A percentile compares a stretch with the other conserved stretches of the same genome.
Evolutionary conservation across 2,329 filamentous ascomycete genomes (phyloP).

Genomic region (Aspergillus niger): DNA sequence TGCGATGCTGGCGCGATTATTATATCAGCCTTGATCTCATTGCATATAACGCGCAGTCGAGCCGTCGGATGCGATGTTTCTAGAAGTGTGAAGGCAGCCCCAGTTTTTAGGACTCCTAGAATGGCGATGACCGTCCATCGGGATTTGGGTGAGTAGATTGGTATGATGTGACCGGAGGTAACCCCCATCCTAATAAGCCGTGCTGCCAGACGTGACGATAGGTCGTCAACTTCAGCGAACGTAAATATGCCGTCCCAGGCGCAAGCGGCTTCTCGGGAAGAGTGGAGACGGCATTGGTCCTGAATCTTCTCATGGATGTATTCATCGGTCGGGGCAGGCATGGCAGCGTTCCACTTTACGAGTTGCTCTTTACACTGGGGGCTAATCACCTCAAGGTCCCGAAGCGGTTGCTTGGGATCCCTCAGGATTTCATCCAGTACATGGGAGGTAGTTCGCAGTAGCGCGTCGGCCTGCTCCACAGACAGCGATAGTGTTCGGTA

Average conservation of each 20-base stretch:
- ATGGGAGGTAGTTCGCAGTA: background rate
- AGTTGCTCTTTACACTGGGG: background rate
- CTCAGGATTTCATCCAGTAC: background rate
- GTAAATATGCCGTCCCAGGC: slow-evolving; percentile 3
- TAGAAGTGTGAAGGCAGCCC: background rate
- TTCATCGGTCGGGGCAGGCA: background rate
- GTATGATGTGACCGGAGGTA: background rate
- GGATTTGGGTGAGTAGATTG: background rate
- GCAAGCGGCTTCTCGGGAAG: background rate
- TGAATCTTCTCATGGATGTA: background rate
- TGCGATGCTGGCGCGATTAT: background rate
- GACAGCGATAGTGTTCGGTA: background rate
- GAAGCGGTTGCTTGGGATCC: background rate
- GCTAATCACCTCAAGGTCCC: background rate
- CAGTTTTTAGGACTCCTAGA: background rate
- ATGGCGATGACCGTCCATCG: background rate
- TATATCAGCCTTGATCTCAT: background rate
- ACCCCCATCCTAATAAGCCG: background rate
- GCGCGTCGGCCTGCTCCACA: background rate
- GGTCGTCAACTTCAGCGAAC: slow-evolving; percentile 11
- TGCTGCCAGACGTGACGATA: slow-evolving; percentile 3
- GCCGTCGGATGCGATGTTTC: background rate
- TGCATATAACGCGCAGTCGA: background rate
- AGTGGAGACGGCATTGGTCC: background rate
- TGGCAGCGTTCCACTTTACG: background rate